Evolutionary conservation across 2,329 filamentous ascomycete genomes (phyloP).

Genomic region (Simplicillium sp.): DNA sequence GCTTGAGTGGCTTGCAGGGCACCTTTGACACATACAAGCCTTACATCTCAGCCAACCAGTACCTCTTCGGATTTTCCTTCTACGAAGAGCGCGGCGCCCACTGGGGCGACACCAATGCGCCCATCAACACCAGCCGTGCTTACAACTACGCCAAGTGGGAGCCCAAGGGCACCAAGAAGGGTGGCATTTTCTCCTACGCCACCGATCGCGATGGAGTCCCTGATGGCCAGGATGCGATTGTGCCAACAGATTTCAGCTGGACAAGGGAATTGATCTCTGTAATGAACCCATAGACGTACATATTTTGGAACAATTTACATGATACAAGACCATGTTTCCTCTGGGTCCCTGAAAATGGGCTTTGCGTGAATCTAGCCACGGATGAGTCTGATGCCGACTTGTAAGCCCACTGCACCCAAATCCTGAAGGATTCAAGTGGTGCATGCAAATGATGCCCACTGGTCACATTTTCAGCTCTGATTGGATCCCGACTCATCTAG

Average conservation of each 20-base stretch:
- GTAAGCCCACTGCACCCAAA: too few relatives aligned
- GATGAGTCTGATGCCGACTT: too few relatives aligned
- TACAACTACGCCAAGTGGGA: constrained; percentile 5
- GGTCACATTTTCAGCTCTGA: too few relatives aligned
- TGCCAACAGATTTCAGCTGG: constrained; percentile 4
- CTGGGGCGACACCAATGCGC: constrained; percentile 4
- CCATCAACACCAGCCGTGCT: constrained; percentile 3
- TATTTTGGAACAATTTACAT: too few relatives aligned
- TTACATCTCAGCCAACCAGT: constrained; percentile 4
- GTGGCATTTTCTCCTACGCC: constrained; percentile 7
- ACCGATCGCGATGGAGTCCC: constrained; percentile 6
- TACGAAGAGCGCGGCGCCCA: constrained; percentile 4
- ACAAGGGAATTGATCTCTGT: constrained; percentile 1
- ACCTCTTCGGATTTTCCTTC: constrained; percentile 5
- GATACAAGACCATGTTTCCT: too few relatives aligned
- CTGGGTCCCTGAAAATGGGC: too few relatives aligned
- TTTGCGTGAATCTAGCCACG: too few relatives aligned
- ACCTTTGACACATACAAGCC: constrained; percentile 3
- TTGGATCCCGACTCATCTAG: too few relatives aligned
- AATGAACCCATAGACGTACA: constrained; percentile 4
- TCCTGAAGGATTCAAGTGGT: too few relatives aligned
- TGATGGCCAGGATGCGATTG: background rate
- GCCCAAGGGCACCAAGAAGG: constrained; percentile 3
- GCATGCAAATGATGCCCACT: too few relatives aligned
- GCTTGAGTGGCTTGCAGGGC: constrained; percentile 1